Percentiles rank a stretch among this genome's conserved stretches.
These are phyloP conservation scores for Suhomyces chickasaworum DNA, from an alignment of 1,139 yeast species.

Conservation along the genomic window DNA sequence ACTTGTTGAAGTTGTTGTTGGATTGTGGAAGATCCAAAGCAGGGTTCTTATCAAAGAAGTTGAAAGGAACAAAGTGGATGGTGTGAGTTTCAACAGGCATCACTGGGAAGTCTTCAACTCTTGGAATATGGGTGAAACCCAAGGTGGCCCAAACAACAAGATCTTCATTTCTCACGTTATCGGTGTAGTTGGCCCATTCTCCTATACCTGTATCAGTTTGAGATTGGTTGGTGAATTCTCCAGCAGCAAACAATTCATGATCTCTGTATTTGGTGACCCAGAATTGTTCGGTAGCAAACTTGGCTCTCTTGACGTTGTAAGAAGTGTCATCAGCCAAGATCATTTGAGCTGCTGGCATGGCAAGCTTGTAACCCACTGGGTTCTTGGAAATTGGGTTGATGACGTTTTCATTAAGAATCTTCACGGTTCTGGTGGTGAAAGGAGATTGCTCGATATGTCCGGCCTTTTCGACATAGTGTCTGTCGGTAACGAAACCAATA, in stretches of 20 bases:
- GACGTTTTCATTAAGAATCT: slow-evolving; percentile 76
- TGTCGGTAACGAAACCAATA: slow-evolving; percentile 70
- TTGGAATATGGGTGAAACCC: slow-evolving; percentile 85
- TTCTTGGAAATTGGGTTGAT: slow-evolving; percentile 74
- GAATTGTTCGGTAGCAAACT: slow-evolving; percentile 70
- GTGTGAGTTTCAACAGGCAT: slow-evolving; percentile 84
- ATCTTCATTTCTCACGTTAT: slow-evolving; percentile 76
- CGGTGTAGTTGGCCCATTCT: slow-evolving; percentile 67
- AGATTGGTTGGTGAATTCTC: slow-evolving; percentile 79
- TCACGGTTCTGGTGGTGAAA: slow-evolving; percentile 72
- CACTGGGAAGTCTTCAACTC: slow-evolving; percentile 91
- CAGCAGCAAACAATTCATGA: slow-evolving; percentile 70
- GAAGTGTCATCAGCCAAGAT: slow-evolving; percentile 67
- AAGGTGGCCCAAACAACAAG: slow-evolving; percentile 85
- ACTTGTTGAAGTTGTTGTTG: slow-evolving; percentile 69
- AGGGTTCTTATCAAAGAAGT: slow-evolving; percentile 81
- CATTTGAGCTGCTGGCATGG: slow-evolving; percentile 77
- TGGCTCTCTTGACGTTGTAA: slow-evolving; percentile 65
- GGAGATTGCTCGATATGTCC: slow-evolving; percentile 77
- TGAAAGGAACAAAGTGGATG: slow-evolving; percentile 69
- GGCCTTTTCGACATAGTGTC: slow-evolving; percentile 68
- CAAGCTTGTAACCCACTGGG: slow-evolving; percentile 83
- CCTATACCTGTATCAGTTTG: slow-evolving; percentile 64
- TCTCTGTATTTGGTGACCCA: slow-evolving; percentile 79
- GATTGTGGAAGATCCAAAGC: slow-evolving; percentile 83